phyloP scores from a whole-genome alignment of 805 yeast species.

The Kregervanrija delftensis region DNA sequence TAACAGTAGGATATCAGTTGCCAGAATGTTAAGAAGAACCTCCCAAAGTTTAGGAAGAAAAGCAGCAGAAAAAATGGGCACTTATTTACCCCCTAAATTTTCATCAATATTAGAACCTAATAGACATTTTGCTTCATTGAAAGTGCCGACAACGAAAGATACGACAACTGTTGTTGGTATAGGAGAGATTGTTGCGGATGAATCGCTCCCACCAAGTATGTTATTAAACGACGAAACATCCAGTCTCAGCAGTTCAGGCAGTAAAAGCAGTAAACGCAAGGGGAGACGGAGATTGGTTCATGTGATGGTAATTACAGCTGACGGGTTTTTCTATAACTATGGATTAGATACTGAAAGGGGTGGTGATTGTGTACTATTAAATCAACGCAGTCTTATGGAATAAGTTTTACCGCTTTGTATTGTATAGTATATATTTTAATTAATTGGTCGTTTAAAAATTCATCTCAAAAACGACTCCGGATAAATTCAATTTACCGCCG shows the following conservation, averaged over 20 bases:
- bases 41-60: conserved; percentile 71
- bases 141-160: conserved; percentile 37
- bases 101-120: conserved; percentile 86
- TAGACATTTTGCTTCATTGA: conserved; percentile 82
- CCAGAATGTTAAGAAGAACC: conserved; percentile 66
- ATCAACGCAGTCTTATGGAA: conserved; percentile 39
- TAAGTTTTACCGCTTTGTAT: not conserved
- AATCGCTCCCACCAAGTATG: conserved; percentile 11
- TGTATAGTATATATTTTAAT: too few species aligned
- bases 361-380: conserved; percentile 83
- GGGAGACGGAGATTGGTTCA: conserved; percentile 30
- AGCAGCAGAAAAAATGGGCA: conserved; percentile 85
- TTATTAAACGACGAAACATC: conserved; percentile 11
- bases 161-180: conserved; percentile 45
- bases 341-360: conserved; percentile 84
- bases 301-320: conserved; percentile 78
- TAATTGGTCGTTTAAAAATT: too few species aligned
- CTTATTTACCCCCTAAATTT: conserved; percentile 77
- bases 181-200: conserved; percentile 26
- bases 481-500: too few species aligned
- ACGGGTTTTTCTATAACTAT: conserved; percentile 79
- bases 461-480: too few species aligned
- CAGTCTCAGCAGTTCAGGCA: conserved; percentile 2
- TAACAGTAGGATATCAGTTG: conserved; percentile 63
- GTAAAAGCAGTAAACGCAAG: conserved; percentile 7